Evolutionary conservation across 768 basidiomycete genomes (phyloP).

Genomic region (Trametes coccinea): DNA sequence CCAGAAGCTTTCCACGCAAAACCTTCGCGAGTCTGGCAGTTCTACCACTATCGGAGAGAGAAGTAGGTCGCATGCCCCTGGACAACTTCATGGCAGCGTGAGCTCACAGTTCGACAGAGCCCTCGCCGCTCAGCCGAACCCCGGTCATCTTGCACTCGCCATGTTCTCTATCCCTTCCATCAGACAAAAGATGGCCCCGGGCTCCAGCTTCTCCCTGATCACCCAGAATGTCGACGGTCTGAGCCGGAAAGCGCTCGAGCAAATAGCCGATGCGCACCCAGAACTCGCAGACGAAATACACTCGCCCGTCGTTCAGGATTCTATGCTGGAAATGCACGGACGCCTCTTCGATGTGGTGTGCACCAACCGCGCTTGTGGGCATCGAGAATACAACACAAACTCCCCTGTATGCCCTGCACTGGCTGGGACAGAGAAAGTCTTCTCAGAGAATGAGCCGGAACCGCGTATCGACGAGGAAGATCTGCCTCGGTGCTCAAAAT

Average conservation of each 20-base stretch:
- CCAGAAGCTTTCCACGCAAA: conserved; percentile 50
- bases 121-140: conserved; percentile 49
- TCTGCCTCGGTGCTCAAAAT: conserved; percentile 35
- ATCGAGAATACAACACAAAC: conserved; percentile 38
- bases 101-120: conserved; percentile 37
- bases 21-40: conserved; percentile 60
- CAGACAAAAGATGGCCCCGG: conserved; percentile 42
- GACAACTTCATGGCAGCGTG: neutral
- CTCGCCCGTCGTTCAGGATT: conserved; percentile 11
- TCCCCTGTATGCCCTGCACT: conserved; percentile 26
- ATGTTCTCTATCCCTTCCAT: conserved; percentile 42
- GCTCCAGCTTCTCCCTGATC: conserved; percentile 48
- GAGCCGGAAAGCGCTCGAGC: conserved; percentile 40
- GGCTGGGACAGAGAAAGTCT: conserved; percentile 25
- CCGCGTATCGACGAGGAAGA: conserved; percentile 27
- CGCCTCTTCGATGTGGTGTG: conserved; percentile 55
- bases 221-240: conserved; percentile 69
- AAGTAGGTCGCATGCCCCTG: conserved; percentile 31
- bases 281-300: conserved; percentile 4
- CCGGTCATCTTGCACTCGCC: conserved; percentile 55
- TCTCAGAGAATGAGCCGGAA: conserved; percentile 36
- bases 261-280: conserved; percentile 16
- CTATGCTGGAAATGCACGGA: conserved; percentile 61
- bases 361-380: conserved; percentile 42
- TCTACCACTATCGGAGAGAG: conserved; percentile 63